phyloP scores from a whole-genome alignment of 2,329 filamentous ascomycete species.

The Colletotrichum phormii region DNA sequence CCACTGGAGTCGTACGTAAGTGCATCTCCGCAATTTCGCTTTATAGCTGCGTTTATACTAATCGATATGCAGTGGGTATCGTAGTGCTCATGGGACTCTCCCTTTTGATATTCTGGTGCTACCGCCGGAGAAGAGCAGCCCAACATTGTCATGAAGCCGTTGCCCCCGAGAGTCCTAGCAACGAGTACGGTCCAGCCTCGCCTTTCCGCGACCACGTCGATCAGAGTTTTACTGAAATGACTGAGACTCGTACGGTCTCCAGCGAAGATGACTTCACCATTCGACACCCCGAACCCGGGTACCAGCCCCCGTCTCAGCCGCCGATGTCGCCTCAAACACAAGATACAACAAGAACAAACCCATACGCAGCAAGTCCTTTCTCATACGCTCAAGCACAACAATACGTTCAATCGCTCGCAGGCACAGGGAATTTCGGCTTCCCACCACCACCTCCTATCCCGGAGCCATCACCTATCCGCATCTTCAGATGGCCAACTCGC shows the following conservation, averaged over 20 bases:
- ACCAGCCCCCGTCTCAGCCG: background rate
- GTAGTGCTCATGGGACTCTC: constrained; percentile 27
- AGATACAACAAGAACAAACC: background rate
- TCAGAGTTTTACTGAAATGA: background rate
- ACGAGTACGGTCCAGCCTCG: background rate
- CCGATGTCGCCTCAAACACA: background rate
- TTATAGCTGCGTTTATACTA: background rate
- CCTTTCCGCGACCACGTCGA: constrained; percentile 2
- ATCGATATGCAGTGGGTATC: constrained; percentile 5
- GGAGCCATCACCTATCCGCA: constrained; percentile 28
- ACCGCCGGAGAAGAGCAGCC: constrained; percentile 14
- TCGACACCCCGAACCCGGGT: background rate
- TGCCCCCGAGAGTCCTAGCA: background rate
- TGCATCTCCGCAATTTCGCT: background rate
- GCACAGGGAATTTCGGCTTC: constrained; percentile 11
- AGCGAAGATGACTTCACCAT: background rate
- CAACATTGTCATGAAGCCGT: constrained; percentile 3
- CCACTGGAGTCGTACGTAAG: constrained; percentile 25
- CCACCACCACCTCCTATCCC: constrained; percentile 16
- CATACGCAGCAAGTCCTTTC: constrained; percentile 15
- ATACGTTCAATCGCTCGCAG: constrained; percentile 25
- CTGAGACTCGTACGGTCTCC: background rate
- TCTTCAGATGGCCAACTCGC: constrained; percentile 35
- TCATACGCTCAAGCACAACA: constrained; percentile 33
- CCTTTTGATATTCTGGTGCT: constrained; percentile 25